Base-by-base conservation (phyloP, 306 rosid genomes). In the Sicyos baderoa region DNA sequence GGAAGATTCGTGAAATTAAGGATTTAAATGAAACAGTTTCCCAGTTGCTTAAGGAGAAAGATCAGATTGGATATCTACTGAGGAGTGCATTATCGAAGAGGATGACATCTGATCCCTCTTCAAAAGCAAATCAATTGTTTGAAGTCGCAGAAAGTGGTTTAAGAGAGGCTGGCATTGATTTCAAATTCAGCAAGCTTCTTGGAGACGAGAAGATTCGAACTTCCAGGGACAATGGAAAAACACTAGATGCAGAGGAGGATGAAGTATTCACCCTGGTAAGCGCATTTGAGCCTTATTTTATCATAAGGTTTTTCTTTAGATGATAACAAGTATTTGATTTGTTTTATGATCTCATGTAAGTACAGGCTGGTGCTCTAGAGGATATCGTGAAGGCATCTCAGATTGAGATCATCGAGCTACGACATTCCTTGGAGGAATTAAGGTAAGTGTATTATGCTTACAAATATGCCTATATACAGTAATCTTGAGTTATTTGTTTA, bases 331-430 rank as follows among this genome's bases (percentile, higher is more conserved):
- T 67, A 7, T 67, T 44, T 48, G n/a, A 48, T 48, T 67, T 25
- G 22, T 48, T 48, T 66, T n/a, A 45, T 11, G 13, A 48, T 47
- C 70, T 74, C 13, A 4, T 77, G 61, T 59, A 70, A 72, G 27
- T 77, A 37, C 79, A 93, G 99, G 97, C 99, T 72, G 91, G 91
- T 78, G 95, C 99, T 63, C 76, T 93, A 85, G 97, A 93, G 89
- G 74, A 90, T 79, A 91, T 93, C 47, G 97, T 93, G 7, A 90
- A 88, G 87, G 86, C 84, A 40, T 90, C 99, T 75, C 99, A 93
- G 83, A 81, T 90, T 75, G 99, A 93, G 83, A 93, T 93, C 78
- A 88, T 90, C 64, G 97, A 90, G 32, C 86, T 93, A 60, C 91
- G 80, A 73, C 96, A 90, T 80, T 76, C 87, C 50, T 85, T 75